Evolutionary conservation across 305 asterid genomes (phyloP).

Genomic region (Ilex paraguariensis): DNA sequence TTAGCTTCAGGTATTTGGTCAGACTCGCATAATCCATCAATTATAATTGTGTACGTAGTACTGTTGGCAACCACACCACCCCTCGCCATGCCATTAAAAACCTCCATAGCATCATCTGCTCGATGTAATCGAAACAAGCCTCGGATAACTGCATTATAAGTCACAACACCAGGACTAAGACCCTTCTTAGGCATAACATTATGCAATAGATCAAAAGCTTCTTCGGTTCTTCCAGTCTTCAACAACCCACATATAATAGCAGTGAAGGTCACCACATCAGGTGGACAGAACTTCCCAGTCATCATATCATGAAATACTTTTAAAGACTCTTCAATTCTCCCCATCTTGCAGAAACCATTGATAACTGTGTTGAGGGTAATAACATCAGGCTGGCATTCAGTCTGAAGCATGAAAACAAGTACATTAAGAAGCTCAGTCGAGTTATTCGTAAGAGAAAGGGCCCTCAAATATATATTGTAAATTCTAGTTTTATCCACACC

Average conservation of each 20-base stretch:
- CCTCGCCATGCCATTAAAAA: slow-evolving; percentile 35
- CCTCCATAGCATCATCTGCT: slow-evolving; percentile 58
- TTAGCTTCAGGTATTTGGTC: slow-evolving; percentile 51
- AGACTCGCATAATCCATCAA: slow-evolving; percentile 57
- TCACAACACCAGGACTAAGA: slow-evolving; percentile 53
- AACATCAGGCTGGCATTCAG: slow-evolving; percentile 75
- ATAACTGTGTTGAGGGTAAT: slow-evolving; percentile 72
- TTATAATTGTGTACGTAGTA: slow-evolving; percentile 47
- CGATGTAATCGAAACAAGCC: slow-evolving; percentile 56
- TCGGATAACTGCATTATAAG: slow-evolving; percentile 55
- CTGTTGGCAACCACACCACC: slow-evolving; percentile 46
- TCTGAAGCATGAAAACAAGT: slow-evolving; percentile 69
- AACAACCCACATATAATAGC: slow-evolving; percentile 59
- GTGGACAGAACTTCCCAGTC: slow-evolving; percentile 62
- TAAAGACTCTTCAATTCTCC: slow-evolving; percentile 64
- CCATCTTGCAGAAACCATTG: slow-evolving; percentile 71
- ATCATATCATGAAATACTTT: slow-evolving; percentile 66
- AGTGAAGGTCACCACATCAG: slow-evolving; percentile 66
- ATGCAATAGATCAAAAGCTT: slow-evolving; percentile 46
- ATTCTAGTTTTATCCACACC: slow-evolving; percentile 52
- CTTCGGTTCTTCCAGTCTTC: slow-evolving; percentile 42
- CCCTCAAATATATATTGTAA: slow-evolving; percentile 77
- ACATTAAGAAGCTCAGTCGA: slow-evolving; percentile 80
- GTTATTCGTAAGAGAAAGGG: slow-evolving; percentile 50
- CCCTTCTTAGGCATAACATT: slow-evolving; percentile 53